Evolutionary conservation across 352 stramenopile species (phyloP).

Genomic region (Pythium angustatum): DNA sequence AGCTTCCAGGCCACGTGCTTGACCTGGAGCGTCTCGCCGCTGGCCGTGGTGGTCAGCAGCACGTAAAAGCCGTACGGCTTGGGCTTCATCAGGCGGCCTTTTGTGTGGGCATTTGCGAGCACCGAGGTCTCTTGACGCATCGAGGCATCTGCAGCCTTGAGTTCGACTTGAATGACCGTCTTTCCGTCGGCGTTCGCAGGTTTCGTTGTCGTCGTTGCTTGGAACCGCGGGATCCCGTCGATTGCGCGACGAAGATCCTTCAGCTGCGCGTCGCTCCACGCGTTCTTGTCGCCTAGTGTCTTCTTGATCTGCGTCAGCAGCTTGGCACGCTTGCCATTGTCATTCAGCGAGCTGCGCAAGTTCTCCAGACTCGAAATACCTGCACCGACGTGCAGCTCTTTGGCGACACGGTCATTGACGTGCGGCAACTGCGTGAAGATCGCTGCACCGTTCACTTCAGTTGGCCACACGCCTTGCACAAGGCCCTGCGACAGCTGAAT

Average conservation of each 20-base stretch:
- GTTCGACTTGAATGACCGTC: constrained; percentile 33
- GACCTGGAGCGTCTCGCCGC: constrained; percentile 41
- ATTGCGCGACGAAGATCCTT: constrained; percentile 48
- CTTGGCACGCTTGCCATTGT: constrained; percentile 22
- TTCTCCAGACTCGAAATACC: constrained; percentile 12
- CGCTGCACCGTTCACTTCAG: constrained; percentile 1
- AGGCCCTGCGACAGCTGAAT: constrained; percentile 61
- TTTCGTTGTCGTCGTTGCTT: constrained; percentile 21
- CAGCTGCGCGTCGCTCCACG: constrained; percentile 27
- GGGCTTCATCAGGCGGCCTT: constrained; percentile 50
- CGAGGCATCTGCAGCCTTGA: constrained; percentile 24
- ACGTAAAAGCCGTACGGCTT: constrained; percentile 78
- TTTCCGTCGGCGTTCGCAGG: background rate
- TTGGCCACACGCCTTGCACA: constrained; percentile 54
- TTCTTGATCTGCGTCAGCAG: constrained; percentile 18
- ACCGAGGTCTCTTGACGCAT: constrained; percentile 28
- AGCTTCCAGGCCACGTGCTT: constrained; percentile 63
- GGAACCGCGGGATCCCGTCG: constrained; percentile 48
- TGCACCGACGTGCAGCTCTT: constrained; percentile 31
- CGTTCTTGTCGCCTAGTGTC: constrained; percentile 4
- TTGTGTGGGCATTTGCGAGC: constrained; percentile 19
- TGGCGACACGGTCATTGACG: constrained; percentile 34
- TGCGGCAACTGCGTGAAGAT: constrained; percentile 54
- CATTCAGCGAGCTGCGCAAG: background rate
- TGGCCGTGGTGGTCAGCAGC: constrained; percentile 33